Conservation (phyloP, 2,329 filamentous ascomycete genomes). For the Fusarium ambrosium region DNA sequence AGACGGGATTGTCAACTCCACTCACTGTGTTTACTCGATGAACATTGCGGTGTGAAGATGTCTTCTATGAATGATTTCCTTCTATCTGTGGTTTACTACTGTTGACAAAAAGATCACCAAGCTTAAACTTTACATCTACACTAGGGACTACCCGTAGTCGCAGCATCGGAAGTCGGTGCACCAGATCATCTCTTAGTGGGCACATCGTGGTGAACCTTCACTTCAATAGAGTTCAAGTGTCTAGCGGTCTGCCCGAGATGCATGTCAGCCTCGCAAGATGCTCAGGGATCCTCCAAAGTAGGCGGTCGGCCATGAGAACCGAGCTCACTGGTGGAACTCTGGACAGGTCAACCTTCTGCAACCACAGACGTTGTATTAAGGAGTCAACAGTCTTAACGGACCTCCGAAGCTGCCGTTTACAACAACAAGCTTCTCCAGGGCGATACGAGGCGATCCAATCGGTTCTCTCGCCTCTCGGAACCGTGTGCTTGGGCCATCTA, state of each 20-base stretch:
- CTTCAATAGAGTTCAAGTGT: not conserved
- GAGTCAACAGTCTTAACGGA: not conserved
- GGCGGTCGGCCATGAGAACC: not conserved
- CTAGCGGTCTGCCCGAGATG: not conserved
- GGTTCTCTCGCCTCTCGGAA: not conserved
- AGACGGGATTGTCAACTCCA: not conserved
- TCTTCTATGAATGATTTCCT: not conserved
- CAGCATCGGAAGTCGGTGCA: not conserved
- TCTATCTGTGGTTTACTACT: not conserved
- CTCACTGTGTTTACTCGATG: not conserved
- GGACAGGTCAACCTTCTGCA: not conserved
- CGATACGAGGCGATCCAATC: not conserved
- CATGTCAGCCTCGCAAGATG: not conserved
- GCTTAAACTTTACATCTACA: not conserved
- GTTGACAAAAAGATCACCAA: not conserved
- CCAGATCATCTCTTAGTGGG: not conserved
- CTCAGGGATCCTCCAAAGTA: not conserved
- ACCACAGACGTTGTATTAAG: not conserved
- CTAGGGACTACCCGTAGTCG: not conserved
- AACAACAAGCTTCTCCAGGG: not conserved
- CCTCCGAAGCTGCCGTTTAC: slow-evolving; percentile 1
- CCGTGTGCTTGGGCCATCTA: not conserved
- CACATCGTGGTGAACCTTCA: not conserved
- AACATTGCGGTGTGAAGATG: not conserved
- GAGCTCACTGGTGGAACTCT: not conserved